A percentile compares a stretch with the other conserved stretches of the same genome.
Evolutionary conservation across 768 basidiomycete species (phyloP).

Genomic region (Boletus rufocinnamomeus): DNA sequence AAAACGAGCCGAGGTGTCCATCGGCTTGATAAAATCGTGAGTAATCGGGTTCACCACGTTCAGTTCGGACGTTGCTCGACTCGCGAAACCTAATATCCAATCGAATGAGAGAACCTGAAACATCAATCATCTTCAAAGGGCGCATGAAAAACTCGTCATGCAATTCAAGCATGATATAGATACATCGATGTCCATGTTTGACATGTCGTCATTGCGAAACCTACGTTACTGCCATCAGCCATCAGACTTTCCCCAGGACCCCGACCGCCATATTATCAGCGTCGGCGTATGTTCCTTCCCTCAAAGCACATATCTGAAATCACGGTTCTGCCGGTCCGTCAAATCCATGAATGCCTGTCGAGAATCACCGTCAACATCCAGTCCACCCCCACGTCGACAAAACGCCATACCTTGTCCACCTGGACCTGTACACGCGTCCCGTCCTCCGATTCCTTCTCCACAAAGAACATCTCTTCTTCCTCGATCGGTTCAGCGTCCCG

Average conservation of each 20-base stretch:
- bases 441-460: constrained; percentile 51
- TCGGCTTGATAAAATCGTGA: too few species aligned
- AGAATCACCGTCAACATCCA: not conserved
- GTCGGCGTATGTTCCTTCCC: not conserved
- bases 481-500: constrained; percentile 61
- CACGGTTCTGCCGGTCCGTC: constrained; percentile 70
- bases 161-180: too few species aligned
- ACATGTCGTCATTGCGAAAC: too few species aligned
- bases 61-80: not conserved
- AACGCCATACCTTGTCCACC: constrained; percentile 58
- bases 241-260: too few species aligned
- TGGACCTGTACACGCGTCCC: constrained; percentile 56
- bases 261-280: not conserved
- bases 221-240: not conserved
- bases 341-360: constrained; percentile 68
- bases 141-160: too few species aligned
- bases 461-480: constrained; percentile 61
- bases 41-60: too few species aligned
- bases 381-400: not conserved
- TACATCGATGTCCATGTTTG: too few species aligned
- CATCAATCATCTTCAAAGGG: too few species aligned
- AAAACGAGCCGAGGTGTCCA: too few species aligned
- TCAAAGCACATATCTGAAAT: constrained; percentile 71
- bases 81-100: not conserved
- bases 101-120: not conserved